Conservation (phyloP, 495 filamentous ascomycete genomes). For the Daldinia vernicosa region DNA sequence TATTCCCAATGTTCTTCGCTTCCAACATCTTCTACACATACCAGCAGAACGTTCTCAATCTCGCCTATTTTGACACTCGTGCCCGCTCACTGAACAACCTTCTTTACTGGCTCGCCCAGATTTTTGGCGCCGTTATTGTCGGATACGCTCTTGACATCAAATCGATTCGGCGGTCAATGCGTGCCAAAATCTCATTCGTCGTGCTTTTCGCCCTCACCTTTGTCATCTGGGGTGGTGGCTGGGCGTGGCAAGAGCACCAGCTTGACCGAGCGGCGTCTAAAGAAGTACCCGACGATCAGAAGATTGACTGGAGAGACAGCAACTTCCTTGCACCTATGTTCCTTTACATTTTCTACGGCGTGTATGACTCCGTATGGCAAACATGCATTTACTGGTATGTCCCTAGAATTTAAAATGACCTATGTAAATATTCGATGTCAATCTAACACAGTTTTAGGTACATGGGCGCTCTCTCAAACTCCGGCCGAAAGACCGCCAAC, state of each 20-base stretch:
- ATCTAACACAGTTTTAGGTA: slow-evolving; percentile 43
- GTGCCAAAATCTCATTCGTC: slow-evolving; percentile 75
- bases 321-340: slow-evolving; percentile 86
- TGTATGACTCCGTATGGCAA: slow-evolving; percentile 87
- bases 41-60: slow-evolving; percentile 70
- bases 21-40: slow-evolving; percentile 86
- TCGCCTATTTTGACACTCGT: slow-evolving; percentile 80
- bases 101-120: slow-evolving; percentile 89
- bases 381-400: slow-evolving; percentile 87
- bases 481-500: slow-evolving; percentile 89
- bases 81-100: slow-evolving; percentile 84
- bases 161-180: slow-evolving; percentile 69
- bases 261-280: slow-evolving; percentile 41
- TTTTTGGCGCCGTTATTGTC: slow-evolving; percentile 81
- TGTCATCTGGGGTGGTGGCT: slow-evolving; percentile 88
- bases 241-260: slow-evolving; percentile 75
- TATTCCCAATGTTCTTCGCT: slow-evolving; percentile 89
- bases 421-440: slow-evolving; percentile 14
- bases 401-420: not conserved
- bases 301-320: slow-evolving; percentile 69
- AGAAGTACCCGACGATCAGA: slow-evolving; percentile 42
- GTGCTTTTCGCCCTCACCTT: slow-evolving; percentile 78
- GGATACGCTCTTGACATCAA: slow-evolving; percentile 78
- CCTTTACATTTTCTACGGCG: slow-evolving; percentile 92
- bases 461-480: slow-evolving; percentile 93